These are phyloP conservation scores for Aspergillus melleus DNA, from an alignment of 2,329 filamentous ascomycete genomes.

Conservation along the genomic window DNA sequence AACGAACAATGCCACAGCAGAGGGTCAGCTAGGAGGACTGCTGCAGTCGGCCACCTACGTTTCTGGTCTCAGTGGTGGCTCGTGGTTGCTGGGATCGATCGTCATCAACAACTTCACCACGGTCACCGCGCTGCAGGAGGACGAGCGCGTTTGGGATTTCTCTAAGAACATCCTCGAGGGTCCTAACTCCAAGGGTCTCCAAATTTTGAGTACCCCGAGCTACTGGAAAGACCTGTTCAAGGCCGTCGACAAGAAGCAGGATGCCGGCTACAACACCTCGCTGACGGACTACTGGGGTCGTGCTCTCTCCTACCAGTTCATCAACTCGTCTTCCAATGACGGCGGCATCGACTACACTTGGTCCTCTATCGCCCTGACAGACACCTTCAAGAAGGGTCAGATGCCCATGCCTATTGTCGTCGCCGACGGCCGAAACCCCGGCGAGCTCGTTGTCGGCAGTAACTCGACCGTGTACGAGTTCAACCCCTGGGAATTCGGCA, in stretches of 20 bases:
- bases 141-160: constrained; percentile 60
- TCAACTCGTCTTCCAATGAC: constrained; percentile 63
- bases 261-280: constrained; percentile 66
- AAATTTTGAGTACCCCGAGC: constrained; percentile 46
- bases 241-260: constrained; percentile 60
- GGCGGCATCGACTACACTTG: constrained; percentile 79
- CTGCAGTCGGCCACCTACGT: constrained; percentile 81
- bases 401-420: constrained; percentile 74
- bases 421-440: constrained; percentile 65
- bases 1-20: constrained; percentile 59
- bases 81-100: constrained; percentile 81
- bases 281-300: constrained; percentile 87
- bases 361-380: constrained; percentile 69
- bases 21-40: constrained; percentile 74
- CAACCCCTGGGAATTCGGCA: constrained; percentile 77
- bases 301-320: constrained; percentile 80
- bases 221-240: constrained; percentile 64
- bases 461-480: constrained; percentile 78
- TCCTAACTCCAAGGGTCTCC: constrained; percentile 50
- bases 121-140: constrained; percentile 39
- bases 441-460: constrained; percentile 60
- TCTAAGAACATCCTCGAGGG: constrained; percentile 61
- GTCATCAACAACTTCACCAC: constrained; percentile 76
- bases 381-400: constrained; percentile 62
- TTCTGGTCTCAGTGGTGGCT: constrained; percentile 76